Evolutionary conservation across 1,139 yeast species (phyloP), one percentile per base, ranked within the genome.

Genomic region (Eremothecium sinecaudum): DNA sequence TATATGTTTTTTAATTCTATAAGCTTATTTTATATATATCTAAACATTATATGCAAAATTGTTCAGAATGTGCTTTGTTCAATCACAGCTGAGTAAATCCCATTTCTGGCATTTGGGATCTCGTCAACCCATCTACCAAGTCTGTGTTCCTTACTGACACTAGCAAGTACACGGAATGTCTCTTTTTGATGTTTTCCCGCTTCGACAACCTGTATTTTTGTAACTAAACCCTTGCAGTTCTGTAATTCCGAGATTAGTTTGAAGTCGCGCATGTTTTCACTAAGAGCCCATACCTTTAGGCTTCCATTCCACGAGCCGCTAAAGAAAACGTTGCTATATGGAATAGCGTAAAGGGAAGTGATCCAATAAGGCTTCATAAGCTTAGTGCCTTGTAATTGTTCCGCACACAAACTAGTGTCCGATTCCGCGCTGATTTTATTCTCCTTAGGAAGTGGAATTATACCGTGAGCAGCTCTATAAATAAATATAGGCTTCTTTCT

Each of bases 291-390:
- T 31, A 84, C 67, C 42, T 71, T 74, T 37, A 83, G 58, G 5
- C 64, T 58, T 3, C 97, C 97, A 52, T 74, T 72, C 76, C 83
- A 81, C 2, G 97, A 86, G 1, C 98, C 98, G 16, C 86, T 75
- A 35, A 90, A 62, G 51, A 90, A 83, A 5, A 84, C 59, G 53
- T 92, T 87, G 17, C 90, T 71, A 54, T 72, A 87, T n/a, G 98
- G 96, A n/a, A 90, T 64, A 1, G 94, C 84, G 51, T 77, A 68
- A 9, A 90, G 58, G 2, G 90, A 66, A 0, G 97, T 86, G 47
- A 92, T 78, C 79, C 90, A 78, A 48, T 79, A 79, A 18, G 97
- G 96, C 41, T 73, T 79, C 14, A 71, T 69, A 27, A 54, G 23
- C 24, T 46, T 45, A 28, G 46, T 48, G 24, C 68, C 68, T 9